Conservation (phyloP, 768 basidiomycete species). For the Psilocybe sp. region DNA sequence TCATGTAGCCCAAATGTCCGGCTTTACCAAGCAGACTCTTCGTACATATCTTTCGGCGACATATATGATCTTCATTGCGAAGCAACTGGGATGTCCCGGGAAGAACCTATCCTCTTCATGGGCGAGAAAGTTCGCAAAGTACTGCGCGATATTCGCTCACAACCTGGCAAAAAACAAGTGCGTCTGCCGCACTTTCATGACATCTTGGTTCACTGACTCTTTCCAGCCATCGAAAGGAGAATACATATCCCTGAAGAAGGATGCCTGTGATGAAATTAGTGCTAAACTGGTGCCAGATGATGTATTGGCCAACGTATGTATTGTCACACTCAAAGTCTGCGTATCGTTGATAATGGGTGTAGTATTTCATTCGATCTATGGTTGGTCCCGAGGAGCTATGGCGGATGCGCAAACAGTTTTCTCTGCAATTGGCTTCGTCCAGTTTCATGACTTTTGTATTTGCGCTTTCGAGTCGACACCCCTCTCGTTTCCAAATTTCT, state of each 20-base stretch:
- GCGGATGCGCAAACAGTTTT: conserved; percentile 97
- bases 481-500: conserved; percentile 84
- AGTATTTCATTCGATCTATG: conserved; percentile 95
- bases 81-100: conserved; percentile 68
- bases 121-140: conserved; percentile 82
- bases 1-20: conserved; percentile 82
- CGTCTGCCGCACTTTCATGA: neutral
- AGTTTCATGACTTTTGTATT: conserved; percentile 93
- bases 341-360: conserved; percentile 1
- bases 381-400: conserved; percentile 80
- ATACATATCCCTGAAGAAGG: conserved; percentile 71
- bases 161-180: conserved; percentile 44
- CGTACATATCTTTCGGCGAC: conserved; percentile 88
- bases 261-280: conserved; percentile 84
- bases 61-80: conserved; percentile 91
- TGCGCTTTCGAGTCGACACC: conserved; percentile 78
- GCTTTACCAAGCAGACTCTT: conserved; percentile 87
- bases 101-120: conserved; percentile 83
- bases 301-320: conserved; percentile 73
- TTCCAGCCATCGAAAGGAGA: conserved; percentile 59
- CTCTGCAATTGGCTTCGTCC: conserved; percentile 80
- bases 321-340: conserved; percentile 1
- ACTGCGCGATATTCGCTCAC: conserved; percentile 57
- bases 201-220: neutral
- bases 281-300: conserved; percentile 89